A percentile compares a stretch with the other conserved stretches of the same genome.
Evolutionary conservation across 116 monocot species (phyloP).

Genomic region (Posidonia oceanica): DNA sequence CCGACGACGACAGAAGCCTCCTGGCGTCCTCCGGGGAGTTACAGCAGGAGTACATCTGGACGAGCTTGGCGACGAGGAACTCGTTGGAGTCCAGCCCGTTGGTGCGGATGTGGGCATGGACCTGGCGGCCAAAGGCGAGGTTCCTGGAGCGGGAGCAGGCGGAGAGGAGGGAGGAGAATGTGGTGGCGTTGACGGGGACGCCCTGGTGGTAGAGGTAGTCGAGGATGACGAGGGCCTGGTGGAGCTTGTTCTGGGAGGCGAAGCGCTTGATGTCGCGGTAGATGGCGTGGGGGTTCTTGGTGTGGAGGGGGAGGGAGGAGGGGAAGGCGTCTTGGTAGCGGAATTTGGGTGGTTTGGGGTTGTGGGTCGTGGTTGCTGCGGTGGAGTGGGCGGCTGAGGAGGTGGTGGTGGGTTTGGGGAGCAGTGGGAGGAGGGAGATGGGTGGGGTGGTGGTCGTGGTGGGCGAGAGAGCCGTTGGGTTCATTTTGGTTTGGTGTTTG

Average conservation of each 20-base stretch:
- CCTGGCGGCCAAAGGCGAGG: constrained; percentile 29
- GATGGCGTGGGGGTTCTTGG: constrained; percentile 62
- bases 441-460: not conserved
- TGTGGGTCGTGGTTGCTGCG: not conserved
- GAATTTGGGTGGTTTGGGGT: constrained; percentile 10
- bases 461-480: no score
- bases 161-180: constrained; percentile 75
- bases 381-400: not conserved
- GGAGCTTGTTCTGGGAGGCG: constrained; percentile 37
- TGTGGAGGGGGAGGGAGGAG: constrained; percentile 54
- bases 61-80: constrained; percentile 60
- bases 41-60: constrained; percentile 47
- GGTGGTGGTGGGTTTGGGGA: not conserved
- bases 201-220: constrained; percentile 70
- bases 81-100: constrained; percentile 43
- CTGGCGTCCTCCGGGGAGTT: constrained; percentile 40
- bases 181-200: constrained; percentile 57
- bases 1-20: constrained; percentile 7
- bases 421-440: not conserved
- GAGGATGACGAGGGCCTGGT: constrained; percentile 54
- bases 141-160: constrained; percentile 32
- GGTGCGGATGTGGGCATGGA: constrained; percentile 58
- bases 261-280: constrained; percentile 43
- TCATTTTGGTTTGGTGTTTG: no score
- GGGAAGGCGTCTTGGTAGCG: constrained; percentile 24